Conservation (phyloP, 768 basidiomycete genomes). For the Podaxis sp. region DNA sequence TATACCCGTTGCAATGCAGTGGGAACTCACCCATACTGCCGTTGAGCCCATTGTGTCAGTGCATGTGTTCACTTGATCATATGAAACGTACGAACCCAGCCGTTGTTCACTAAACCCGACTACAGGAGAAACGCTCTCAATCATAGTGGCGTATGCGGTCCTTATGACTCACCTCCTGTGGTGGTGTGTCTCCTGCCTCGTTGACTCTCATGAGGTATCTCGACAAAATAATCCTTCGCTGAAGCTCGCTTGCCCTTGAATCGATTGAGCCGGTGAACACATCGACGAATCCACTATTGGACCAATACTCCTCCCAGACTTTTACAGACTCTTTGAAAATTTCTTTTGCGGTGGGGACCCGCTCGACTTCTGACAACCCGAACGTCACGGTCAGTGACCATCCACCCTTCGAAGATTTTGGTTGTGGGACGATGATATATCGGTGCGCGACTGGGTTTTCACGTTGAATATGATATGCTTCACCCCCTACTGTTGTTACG, state of each 20-base stretch:
- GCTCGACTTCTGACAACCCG: slow-evolving; percentile 18
- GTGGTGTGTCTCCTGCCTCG: slow-evolving; percentile 54
- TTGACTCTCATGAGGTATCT: slow-evolving; percentile 60
- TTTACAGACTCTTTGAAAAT: slow-evolving; percentile 35
- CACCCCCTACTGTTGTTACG: slow-evolving; percentile 43
- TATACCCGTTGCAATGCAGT: background rate
- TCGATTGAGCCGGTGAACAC: slow-evolving; percentile 49
- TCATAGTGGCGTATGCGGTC: background rate
- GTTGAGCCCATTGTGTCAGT: background rate
- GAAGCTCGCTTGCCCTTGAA: slow-evolving; percentile 51
- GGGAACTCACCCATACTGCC: slow-evolving; percentile 36
- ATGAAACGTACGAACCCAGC: slow-evolving; percentile 44
- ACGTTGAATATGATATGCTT: slow-evolving; percentile 37
- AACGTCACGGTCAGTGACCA: slow-evolving; percentile 41
- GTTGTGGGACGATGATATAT: slow-evolving; percentile 41
- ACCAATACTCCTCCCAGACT: slow-evolving; percentile 51
- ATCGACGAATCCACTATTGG: slow-evolving; percentile 50
- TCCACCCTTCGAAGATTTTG: slow-evolving; percentile 11
- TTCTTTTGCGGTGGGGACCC: slow-evolving; percentile 23
- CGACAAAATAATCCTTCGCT: slow-evolving; percentile 55
- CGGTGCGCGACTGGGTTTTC: slow-evolving; percentile 45
- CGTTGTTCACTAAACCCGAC: slow-evolving; percentile 56
- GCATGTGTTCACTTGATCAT: background rate
- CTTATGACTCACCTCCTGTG: slow-evolving; percentile 49
- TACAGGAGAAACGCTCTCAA: slow-evolving; percentile 18